Base-by-base conservation (phyloP, 805 yeast species). In the Candida ovalis region DNA sequence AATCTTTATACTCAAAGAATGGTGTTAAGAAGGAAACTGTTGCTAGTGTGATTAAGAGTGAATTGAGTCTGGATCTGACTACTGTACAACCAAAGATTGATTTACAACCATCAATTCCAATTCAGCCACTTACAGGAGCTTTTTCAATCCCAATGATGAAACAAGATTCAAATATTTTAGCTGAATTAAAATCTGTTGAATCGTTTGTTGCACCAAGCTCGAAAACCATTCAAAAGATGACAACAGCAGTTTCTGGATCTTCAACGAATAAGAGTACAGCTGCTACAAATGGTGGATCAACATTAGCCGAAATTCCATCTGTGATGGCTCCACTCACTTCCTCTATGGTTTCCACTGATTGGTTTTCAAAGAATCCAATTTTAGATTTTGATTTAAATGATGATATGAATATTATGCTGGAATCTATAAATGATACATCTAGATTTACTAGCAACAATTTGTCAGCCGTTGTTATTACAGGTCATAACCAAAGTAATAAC, bases 361-460 rank as follows among this genome's bases (percentile, higher is more conserved):
- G 52, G 55, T 44, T 51, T 38, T 27, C 43, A 2, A 38, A 50
- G 13, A 44, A 40, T 12, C 13, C 21, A 6, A 30, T 40, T 15
- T 21, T 51, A 47, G 52, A 51, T n/a, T 51, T 44, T 39, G 55
- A 51, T 40, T 28, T 44, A 30, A 33, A 46, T 43, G 46, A 48
- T 36, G 52, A 51, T 35, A 35, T 35, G 38, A 35, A 35, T 10
- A n/a, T 35, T 12, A 35, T 35, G 38, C 38, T 35, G 12, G 38
- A 35, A 7, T 35, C 38, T 7, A 35, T 35, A n/a, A 35, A 35
- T 17, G 38, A 35, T 35, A 35, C 38, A n/a, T 35, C 38, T 5
- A 35, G 38, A 35, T 35, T 35, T 17, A 35, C 38, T 19, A 35
- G 38, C 21, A 35, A 18, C 21, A 35, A n/a, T 13, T 18, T 35